A percentile compares a stretch with the other conserved stretches of the same genome.
phyloP scores from a whole-genome alignment of 1,139 yeast species.

The Kurtzmaniella natalensis region DNA sequence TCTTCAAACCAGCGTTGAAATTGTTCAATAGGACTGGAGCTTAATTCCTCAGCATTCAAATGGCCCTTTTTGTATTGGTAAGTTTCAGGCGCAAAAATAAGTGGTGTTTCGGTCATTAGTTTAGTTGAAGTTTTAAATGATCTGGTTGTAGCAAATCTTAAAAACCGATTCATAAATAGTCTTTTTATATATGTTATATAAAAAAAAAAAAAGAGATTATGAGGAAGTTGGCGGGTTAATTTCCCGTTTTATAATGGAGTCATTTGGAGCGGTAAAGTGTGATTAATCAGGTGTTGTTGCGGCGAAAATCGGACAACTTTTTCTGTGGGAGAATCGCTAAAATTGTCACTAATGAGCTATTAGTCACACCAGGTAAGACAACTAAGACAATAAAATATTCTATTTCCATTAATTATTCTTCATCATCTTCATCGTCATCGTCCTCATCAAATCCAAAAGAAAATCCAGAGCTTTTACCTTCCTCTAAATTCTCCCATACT shows the following conservation, averaged over 20 bases:
- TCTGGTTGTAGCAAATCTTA: too few species aligned
- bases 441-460: conserved; percentile 25
- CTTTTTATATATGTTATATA: too few species aligned
- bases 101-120: conserved; percentile 6
- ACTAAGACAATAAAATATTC: background rate
- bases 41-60: conserved; percentile 52
- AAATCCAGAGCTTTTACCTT: conserved; percentile 14
- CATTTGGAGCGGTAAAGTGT: too few species aligned
- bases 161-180: too few species aligned
- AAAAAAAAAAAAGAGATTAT: too few species aligned
- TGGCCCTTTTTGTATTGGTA: conserved; percentile 77
- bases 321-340: too few species aligned
- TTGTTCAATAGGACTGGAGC: conserved; percentile 63
- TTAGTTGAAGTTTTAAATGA: background rate
- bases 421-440: conserved; percentile 11
- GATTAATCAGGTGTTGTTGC: too few species aligned
- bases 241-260: too few species aligned
- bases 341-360: too few species aligned
- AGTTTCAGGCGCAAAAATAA: conserved; percentile 75
- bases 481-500: conserved; percentile 18
- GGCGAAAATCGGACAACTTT: too few species aligned
- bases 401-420: background rate
- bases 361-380: too few species aligned
- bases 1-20: conserved; percentile 83
- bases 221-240: too few species aligned